Evolutionary conservation across 345 rosid species (phyloP).

Genomic region (Acer negundo): DNA sequence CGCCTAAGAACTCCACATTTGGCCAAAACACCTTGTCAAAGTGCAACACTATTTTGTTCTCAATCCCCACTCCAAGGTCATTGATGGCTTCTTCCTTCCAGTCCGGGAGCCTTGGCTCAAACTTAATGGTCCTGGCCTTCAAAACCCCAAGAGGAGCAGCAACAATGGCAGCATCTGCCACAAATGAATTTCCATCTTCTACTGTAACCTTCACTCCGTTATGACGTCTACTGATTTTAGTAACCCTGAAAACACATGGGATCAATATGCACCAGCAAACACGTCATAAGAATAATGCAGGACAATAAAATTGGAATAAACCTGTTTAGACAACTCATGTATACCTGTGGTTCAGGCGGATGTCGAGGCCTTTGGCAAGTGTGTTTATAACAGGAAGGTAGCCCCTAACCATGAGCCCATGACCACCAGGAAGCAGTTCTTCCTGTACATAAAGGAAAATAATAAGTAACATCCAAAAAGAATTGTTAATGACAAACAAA

Average conservation of each 20-base stretch:
- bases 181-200: slow-evolving; percentile 67
- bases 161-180: slow-evolving; percentile 80
- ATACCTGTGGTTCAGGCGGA: slow-evolving; percentile 83
- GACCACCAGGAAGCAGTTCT: slow-evolving; percentile 92
- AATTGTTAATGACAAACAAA: not conserved
- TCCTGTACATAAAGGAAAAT: slow-evolving; percentile 50
- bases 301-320: not conserved
- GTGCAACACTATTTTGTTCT: slow-evolving; percentile 80
- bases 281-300: not conserved
- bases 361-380: slow-evolving; percentile 90
- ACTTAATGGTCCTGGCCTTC: slow-evolving; percentile 60
- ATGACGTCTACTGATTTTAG: slow-evolving; percentile 58
- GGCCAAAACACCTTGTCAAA: slow-evolving; percentile 97
- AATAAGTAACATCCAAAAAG: not conserved
- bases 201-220: slow-evolving; percentile 83
- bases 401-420: slow-evolving; percentile 98
- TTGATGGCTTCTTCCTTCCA: slow-evolving; percentile 96
- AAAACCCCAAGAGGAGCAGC: slow-evolving; percentile 90
- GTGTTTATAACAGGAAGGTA: slow-evolving; percentile 94
- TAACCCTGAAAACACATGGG: slow-evolving; percentile 52
- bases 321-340: not conserved
- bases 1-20: slow-evolving; percentile 94
- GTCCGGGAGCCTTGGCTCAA: slow-evolving; percentile 86
- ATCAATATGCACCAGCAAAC: not conserved
- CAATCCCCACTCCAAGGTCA: slow-evolving; percentile 88